Evolutionary conservation across 768 basidiomycete species (phyloP), one percentile per base, ranked within the genome.

Genomic region (Hypholoma fasciculare): DNA sequence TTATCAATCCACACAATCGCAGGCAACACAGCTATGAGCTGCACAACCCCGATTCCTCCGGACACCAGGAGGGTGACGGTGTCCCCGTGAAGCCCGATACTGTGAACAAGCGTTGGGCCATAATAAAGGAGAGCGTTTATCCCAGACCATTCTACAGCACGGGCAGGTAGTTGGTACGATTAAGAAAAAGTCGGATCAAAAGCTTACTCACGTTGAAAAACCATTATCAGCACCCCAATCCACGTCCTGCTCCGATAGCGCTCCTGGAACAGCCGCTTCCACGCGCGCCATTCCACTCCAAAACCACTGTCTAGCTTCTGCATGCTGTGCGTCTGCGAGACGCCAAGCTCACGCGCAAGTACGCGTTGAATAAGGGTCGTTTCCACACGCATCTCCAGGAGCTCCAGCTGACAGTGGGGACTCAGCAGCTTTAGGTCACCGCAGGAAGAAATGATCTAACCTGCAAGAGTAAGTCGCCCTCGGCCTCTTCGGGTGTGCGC

Each of bases 121-220:
- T 92, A 94, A 64, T 93, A 94, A 7, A 93, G 74, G 34, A 94
- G 68, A 9, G 92, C 90, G 65, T 93, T 94, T 61, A 93, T 94
- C 1, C 92, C 92, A 57, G 85, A 88, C 92, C 92, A 93, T 74
- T 93, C 90, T 93, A 64, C 13, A 55, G 14, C n/a, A 49, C 19
- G 20, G 44, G 20, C 19, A 46, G 2, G 39, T 36, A 34, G 6
- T 11, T 49, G 26, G 46, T 30, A 26, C 49, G 17, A 30, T 39
- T 37, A 7, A 43, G 13, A 16, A 12, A 4, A 42, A 20, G n/a
- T 55, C 27, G 34, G 54, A 16, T 51, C 39, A n/a, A 34, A 7
- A 34, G 34, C 40, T 7, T 48, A 46, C 86, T 40, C 62, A 90
- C 91, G 92, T 71, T 94, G 92, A 64, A 92, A 93, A 52, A 90